Percentiles rank a stretch among this genome's conserved stretches.
Conservation (phyloP, 768 basidiomycete species). For the Hypholoma fasciculare region DNA sequence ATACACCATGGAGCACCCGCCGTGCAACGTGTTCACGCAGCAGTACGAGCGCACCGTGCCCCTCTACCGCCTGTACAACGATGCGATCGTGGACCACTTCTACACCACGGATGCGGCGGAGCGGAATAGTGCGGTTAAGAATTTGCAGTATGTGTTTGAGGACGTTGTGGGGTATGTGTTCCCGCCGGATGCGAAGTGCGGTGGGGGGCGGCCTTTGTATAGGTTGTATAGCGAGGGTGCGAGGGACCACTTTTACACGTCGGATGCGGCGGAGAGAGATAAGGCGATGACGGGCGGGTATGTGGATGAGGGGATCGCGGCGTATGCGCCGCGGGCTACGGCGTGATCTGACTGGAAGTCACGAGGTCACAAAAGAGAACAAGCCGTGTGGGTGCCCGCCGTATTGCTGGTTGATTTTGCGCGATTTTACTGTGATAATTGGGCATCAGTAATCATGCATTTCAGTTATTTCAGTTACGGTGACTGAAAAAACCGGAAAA, state of each 20-base stretch:
- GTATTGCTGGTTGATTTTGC: too few species aligned
- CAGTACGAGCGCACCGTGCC: background rate
- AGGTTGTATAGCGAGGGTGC: background rate
- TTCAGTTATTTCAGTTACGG: too few species aligned
- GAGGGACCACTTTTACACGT: background rate
- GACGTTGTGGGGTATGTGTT: background rate
- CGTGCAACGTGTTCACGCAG: background rate
- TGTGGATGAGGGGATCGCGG: background rate
- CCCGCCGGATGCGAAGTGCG: background rate
- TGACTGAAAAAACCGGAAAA: too few species aligned
- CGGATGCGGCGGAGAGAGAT: background rate
- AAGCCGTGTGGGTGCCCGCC: too few species aligned
- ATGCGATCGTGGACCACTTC: background rate
- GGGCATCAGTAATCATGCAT: too few species aligned
- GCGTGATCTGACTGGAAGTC: too few species aligned
- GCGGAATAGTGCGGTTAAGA: background rate
- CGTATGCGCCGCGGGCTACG: too few species aligned
- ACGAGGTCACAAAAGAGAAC: too few species aligned
- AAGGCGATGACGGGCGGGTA: background rate
- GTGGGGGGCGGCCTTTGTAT: background rate
- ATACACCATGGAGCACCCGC: background rate
- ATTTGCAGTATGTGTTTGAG: background rate
- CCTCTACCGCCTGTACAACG: slow-evolving; percentile 3
- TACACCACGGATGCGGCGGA: slow-evolving; percentile 6
- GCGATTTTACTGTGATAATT: too few species aligned